Evolutionary conservation across 2,329 filamentous ascomycete genomes (phyloP), one percentile per base, ranked within the genome.

Genomic region (Ramularia endophylla): DNA sequence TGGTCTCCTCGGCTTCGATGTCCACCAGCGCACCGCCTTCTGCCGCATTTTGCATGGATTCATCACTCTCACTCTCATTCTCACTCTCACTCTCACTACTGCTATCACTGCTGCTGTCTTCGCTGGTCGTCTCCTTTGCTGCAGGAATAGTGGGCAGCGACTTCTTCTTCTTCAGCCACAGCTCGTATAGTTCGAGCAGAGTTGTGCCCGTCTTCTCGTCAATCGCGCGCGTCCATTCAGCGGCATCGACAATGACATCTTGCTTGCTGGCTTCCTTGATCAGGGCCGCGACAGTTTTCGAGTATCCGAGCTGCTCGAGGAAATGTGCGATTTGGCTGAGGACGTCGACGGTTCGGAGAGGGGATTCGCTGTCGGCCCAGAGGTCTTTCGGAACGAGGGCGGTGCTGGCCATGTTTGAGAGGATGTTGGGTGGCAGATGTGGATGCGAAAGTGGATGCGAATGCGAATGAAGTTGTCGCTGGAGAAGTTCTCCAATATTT

Each of bases 191-290:
- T 8, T 47, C 48, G 28, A 56, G 36, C 15, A 61, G 37, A 2
- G 48, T 46, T 3, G 37, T 41, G 28, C 42, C 40, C n/a, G 42
- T 51, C 25, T 50, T 48, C 15, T 52, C 35, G 13, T 46, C 41
- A 8, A 51, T 48, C n/a, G 40, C 43, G 15, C 50, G 40, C 30
- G 48, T 33, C 52, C 52, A 55, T 25, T 47, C 44, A 2, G 30
- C 46, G 8, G 36, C 43, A 31, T 53, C 40, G n/a, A 60, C 44
- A 7, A 47, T 27, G 16, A 59, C 31, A 17, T 52, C 56, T n/a
- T 57, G 52, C 34, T 54, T 55, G 39, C 54, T 49, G 11, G 60
- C 59, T 38, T 64, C 59, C 27, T 58, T 58, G 22, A 54, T 35
- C 13, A 64, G 44, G 3, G 57, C 51, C 19, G 46, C 48, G 20